Base-by-base conservation (phyloP, 2,329 filamentous ascomycete genomes). In the Coleophoma cylindrospora region DNA sequence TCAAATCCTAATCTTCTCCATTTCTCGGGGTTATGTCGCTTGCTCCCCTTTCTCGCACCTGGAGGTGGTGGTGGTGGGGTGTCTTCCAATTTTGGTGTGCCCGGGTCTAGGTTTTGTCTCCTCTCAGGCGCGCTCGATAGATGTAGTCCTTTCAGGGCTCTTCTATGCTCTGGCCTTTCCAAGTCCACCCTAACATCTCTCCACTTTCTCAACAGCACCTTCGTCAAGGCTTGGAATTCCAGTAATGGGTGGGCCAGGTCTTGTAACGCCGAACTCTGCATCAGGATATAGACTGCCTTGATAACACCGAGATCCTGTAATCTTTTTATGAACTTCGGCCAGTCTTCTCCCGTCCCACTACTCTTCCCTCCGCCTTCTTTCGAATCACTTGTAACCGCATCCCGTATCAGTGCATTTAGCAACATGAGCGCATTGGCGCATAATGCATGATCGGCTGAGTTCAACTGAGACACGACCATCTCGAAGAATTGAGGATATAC, bases 381-480 rank as follows among this genome's bases (percentile, higher is more conserved):
- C 40, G 76, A 75, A 47, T 92, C 89, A 61, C 81, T 84, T 27
- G 87, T 87, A 47, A 97, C 84, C 5, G 91, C 88, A 67, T 99
- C 94, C 47, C 94, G 81, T 74, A 97, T 95, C 43, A 99, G 76
- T 1, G 92, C 90, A 66, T 99, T 99, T 68, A 99, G 89, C 50
- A 99, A 76, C 75, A 96, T 94, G 48, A 99, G 77, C 1, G 94
- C 89, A 70, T 96, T 97, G 56, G 91, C 92, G 71, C 94, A 97
- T 32, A 99, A 79, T 3, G 91, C 89, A 70, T 99, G 94, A 67
- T 99, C 94, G 43, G 91, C 92, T 15, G 91, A 95, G 53, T 91
- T 90, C 52, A 99, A 77, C 66, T 95, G 87, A 64, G 86, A 87
- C 56, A 99, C 91, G 48, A 97, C 86, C 68, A 95, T 89, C 65